Evolutionary conservation across 2,329 filamentous ascomycete genomes (phyloP).

Genomic region (Sordariomycetes sp.): DNA sequence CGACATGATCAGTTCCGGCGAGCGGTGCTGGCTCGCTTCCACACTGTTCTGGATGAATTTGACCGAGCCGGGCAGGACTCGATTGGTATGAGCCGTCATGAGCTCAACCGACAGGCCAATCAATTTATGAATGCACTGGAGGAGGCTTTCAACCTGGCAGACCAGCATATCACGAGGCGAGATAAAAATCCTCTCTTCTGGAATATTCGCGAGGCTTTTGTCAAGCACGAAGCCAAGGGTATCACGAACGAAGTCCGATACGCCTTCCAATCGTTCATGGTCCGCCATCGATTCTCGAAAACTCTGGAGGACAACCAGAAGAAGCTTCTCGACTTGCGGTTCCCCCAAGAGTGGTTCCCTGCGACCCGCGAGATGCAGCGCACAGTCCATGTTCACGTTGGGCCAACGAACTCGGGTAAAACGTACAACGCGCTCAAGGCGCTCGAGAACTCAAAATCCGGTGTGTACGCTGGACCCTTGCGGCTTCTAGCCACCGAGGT

Average conservation of each 20-base stretch:
- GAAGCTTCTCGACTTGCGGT: conserved; percentile 72
- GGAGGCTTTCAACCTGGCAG: conserved; percentile 34
- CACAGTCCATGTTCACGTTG: conserved; percentile 85
- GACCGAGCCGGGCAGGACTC: conserved; percentile 12
- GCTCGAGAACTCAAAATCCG: conserved; percentile 64
- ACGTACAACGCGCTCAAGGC: conserved; percentile 89
- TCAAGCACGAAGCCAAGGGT: conserved; percentile 38
- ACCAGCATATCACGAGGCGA: conserved; percentile 23
- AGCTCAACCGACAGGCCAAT: conserved; percentile 32
- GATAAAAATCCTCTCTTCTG: conserved; percentile 45
- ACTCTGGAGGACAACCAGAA: conserved; percentile 50
- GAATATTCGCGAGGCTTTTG: conserved; percentile 50
- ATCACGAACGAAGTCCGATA: conserved; percentile 54
- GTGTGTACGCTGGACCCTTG: conserved; percentile 86
- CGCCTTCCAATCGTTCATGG: conserved; percentile 57
- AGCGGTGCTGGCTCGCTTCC: conserved; percentile 25
- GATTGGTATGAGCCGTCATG: conserved; percentile 21
- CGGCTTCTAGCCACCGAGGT: conserved; percentile 88
- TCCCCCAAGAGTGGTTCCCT: conserved; percentile 87
- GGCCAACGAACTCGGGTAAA: conserved; percentile 96
- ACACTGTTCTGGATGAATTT: conserved; percentile 19
- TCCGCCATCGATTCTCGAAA: conserved; percentile 46
- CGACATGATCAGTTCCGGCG: conserved; percentile 22
- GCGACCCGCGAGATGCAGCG: conserved; percentile 71
- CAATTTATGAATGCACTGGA: conserved; percentile 36